Evolutionary conservation across 1,284 basidiomycete genomes (phyloP).

Genomic region (Wolfiporia cocos): DNA sequence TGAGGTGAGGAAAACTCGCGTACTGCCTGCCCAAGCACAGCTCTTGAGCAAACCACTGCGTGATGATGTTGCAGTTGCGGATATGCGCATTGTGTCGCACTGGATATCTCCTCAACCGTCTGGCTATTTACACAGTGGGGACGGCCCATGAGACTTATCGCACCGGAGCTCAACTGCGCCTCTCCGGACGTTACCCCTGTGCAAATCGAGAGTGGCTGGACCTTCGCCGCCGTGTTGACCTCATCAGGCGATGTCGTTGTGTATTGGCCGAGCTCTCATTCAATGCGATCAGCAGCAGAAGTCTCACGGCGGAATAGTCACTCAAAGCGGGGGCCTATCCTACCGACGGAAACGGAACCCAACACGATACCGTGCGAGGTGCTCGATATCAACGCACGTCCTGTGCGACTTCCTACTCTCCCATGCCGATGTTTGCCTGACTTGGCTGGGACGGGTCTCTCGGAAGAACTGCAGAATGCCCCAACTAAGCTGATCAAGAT

Average conservation of each 20-base stretch:
- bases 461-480: too few relatives aligned
- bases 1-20: conserved; percentile 45
- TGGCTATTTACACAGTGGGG: conserved; percentile 76
- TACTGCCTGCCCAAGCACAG: conserved; percentile 1
- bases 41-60: conserved; percentile 11
- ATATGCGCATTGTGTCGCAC: conserved; percentile 59
- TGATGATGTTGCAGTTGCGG: too few relatives aligned
- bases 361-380: too few relatives aligned
- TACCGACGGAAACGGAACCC: too few relatives aligned
- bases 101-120: conserved; percentile 50
- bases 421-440: conserved; percentile 35
- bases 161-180: conserved; percentile 39
- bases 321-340: too few relatives aligned
- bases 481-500: too few relatives aligned
- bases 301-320: too few relatives aligned
- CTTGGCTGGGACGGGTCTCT: too few relatives aligned
- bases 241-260: conserved; percentile 64
- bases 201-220: conserved; percentile 80
- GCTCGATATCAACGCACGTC: too few relatives aligned
- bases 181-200: conserved; percentile 42
- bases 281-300: conserved; percentile 31
- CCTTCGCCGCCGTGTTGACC: conserved; percentile 64
- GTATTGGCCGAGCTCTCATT: conserved; percentile 64
- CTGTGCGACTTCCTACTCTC: too few relatives aligned
- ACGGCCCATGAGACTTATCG: conserved; percentile 57